These are phyloP conservation scores for Sordariomycetes sp. DNA, from an alignment of 2,329 filamentous ascomycete species.

Conservation along the genomic window DNA sequence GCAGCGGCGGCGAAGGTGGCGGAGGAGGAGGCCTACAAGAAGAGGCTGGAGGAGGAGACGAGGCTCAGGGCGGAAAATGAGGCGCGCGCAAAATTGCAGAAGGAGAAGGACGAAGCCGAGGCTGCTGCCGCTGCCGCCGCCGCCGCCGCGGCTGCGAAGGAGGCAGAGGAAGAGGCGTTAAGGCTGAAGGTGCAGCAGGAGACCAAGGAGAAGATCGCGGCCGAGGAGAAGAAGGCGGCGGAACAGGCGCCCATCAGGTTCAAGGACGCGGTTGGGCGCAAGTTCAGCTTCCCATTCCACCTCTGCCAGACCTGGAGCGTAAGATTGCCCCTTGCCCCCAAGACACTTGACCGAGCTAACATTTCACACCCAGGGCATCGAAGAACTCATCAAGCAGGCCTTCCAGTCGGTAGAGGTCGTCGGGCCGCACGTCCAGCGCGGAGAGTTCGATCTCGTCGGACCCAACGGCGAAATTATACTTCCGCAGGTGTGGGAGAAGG, in stretches of 20 bases:
- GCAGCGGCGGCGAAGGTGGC: constrained; percentile 10
- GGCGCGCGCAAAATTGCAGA: constrained; percentile 21
- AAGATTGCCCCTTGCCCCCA: constrained; percentile 25
- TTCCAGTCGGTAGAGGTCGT: constrained; percentile 69
- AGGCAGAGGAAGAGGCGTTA: constrained; percentile 33
- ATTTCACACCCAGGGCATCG: constrained; percentile 53
- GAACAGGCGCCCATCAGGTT: constrained; percentile 71
- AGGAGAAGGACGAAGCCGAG: constrained; percentile 20
- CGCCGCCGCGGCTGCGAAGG: constrained; percentile 27
- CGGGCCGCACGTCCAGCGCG: constrained; percentile 61
- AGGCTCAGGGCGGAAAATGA: constrained; percentile 24
- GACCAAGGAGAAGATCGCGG: constrained; percentile 33
- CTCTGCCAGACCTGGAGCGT: constrained; percentile 76
- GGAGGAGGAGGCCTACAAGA: constrained; percentile 11
- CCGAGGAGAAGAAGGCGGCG: constrained; percentile 33
- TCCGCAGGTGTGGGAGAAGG: constrained; percentile 65
- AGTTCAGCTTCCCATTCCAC: constrained; percentile 85
- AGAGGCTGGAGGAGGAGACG: constrained; percentile 11
- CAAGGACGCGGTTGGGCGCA: constrained; percentile 82
- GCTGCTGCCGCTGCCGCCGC: constrained; percentile 20
- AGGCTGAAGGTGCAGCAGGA: constrained; percentile 44
- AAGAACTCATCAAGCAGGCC: constrained; percentile 73
- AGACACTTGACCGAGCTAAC: not conserved
- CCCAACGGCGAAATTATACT: constrained; percentile 75
- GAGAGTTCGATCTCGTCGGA: constrained; percentile 69